These are phyloP conservation scores for Pythium phragmitis DNA, from an alignment of 352 stramenopile species.

Conservation along the genomic window DNA sequence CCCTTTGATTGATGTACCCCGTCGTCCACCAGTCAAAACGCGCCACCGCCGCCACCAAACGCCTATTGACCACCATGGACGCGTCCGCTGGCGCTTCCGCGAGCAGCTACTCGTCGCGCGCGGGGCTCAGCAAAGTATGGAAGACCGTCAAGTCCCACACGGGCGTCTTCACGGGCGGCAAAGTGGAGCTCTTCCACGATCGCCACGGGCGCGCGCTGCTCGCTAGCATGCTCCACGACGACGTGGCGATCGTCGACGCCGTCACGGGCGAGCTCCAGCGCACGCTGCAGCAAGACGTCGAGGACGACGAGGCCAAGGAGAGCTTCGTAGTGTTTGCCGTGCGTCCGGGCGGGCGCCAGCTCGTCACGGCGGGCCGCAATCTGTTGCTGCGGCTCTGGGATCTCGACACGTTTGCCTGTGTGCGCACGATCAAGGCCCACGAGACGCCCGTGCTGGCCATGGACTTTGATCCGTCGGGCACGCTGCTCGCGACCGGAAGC, in stretches of 20 bases:
- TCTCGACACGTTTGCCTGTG: slow-evolving; percentile 71
- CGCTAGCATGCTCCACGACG: slow-evolving; percentile 82
- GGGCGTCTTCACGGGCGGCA: slow-evolving; percentile 83
- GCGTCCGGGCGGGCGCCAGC: slow-evolving; percentile 65
- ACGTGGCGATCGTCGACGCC: slow-evolving; percentile 77
- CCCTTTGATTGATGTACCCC: background rate
- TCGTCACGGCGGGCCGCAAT: slow-evolving; percentile 85
- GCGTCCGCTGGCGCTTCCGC: background rate
- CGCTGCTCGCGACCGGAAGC: slow-evolving; percentile 94
- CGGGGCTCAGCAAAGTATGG: slow-evolving; percentile 79
- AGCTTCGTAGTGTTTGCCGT: slow-evolving; percentile 83
- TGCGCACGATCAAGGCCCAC: slow-evolving; percentile 76
- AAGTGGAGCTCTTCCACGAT: slow-evolving; percentile 59
- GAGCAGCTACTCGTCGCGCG: slow-evolving; percentile 61
- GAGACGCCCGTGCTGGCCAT: slow-evolving; percentile 84
- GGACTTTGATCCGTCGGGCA: slow-evolving; percentile 89
- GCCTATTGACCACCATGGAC: slow-evolving; percentile 12
- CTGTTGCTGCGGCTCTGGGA: slow-evolving; percentile 85
- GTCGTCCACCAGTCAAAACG: slow-evolving; percentile 11
- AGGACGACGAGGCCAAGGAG: slow-evolving; percentile 79
- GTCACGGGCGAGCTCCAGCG: slow-evolving; percentile 67
- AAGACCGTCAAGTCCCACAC: slow-evolving; percentile 72
- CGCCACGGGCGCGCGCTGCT: slow-evolving; percentile 37
- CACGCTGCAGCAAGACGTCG: slow-evolving; percentile 72
- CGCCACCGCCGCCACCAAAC: background rate